Conservation (phyloP, 192 early-diverging fungal species). For the Neocallimastix lanati region DNA sequence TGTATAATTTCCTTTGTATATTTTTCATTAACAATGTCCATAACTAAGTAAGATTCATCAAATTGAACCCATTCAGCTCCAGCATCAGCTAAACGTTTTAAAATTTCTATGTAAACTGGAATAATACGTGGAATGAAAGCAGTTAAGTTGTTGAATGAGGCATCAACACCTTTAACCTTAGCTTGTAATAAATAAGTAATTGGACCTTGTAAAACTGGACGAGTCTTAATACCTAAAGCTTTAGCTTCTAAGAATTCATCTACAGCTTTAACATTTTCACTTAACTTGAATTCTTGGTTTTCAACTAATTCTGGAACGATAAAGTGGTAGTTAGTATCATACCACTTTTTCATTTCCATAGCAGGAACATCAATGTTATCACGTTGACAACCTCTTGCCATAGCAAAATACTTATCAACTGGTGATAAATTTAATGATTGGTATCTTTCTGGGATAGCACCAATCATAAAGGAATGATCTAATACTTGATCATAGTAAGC, state of each 20-base stretch:
- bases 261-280: constrained; percentile 43
- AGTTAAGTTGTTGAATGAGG: constrained; percentile 48
- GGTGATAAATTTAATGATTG: constrained; percentile 12
- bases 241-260: constrained; percentile 81
- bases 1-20: constrained; percentile 7
- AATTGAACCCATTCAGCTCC: constrained; percentile 72
- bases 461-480: constrained; percentile 39
- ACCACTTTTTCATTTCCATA: constrained; percentile 99
- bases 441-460: constrained; percentile 48
- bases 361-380: constrained; percentile 71
- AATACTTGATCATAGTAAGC: constrained; percentile 89
- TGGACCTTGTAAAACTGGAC: constrained; percentile 84
- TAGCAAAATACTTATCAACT: constrained; percentile 84
- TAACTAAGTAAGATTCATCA: constrained; percentile 61
- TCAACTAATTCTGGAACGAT: constrained; percentile 77
- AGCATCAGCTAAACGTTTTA: constrained; percentile 51
- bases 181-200: constrained; percentile 73
- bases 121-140: constrained; percentile 51
- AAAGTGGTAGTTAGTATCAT: constrained; percentile 90
- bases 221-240: constrained; percentile 73
- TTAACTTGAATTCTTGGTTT: constrained; percentile 52
- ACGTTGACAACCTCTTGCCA: constrained; percentile 83
- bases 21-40: constrained; percentile 27
- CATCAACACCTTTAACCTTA: constrained; percentile 51
- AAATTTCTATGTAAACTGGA: constrained; percentile 61